Evolutionary conservation across 768 basidiomycete genomes (phyloP), one percentile per base, ranked within the genome.

Genomic region (Trametes sanguinea): DNA sequence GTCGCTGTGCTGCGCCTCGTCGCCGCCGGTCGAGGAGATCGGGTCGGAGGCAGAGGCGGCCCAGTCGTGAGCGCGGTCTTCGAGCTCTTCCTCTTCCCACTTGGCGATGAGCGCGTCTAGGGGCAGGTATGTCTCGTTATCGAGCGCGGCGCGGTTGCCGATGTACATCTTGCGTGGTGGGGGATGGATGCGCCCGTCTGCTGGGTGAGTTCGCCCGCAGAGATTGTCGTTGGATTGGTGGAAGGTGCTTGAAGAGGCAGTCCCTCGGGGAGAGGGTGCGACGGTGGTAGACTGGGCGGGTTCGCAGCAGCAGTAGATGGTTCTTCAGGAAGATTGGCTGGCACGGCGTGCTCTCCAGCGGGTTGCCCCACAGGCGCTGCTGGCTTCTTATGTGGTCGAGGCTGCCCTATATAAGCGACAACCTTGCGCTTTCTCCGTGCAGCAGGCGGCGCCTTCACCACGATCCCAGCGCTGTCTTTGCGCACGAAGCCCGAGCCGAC

Each of bases 401-500:
- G 43, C 30, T 63, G 53, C 13, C 61, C 61, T 17, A 62, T 40
- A 30, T 56, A 62, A 32, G 61, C 61, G 7, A 62, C 54, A 27
- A 52, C 54, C 33, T 50, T 61, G 7, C 46, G 16, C 7, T 1
- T 40, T 17, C n/a, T 33, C 13, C 35, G 1, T 29, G 11, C n/a
- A 2, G n/a, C 8, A 33, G 11, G 10, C 6, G 33, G 14, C n/a
- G 13, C 30, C 8, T 48, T 45, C n/a, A 64, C 6, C 11, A 65
- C 57, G 45, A 67, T 62, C 8, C 47, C 60, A 2, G 22, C 10
- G 8, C 33, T 52, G 48, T 53, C 55, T 22, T 50, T 30, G 14
- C 54, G 50, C 1, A 65, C 54, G 37, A 57, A 63, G 8, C 57
- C 67, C n/a, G 33, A 29, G 0, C 67, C 67, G 33, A 65, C 48